Base-by-base conservation (phyloP, 2,329 filamentous ascomycete species). In the Aspergillus neotritici region DNA sequence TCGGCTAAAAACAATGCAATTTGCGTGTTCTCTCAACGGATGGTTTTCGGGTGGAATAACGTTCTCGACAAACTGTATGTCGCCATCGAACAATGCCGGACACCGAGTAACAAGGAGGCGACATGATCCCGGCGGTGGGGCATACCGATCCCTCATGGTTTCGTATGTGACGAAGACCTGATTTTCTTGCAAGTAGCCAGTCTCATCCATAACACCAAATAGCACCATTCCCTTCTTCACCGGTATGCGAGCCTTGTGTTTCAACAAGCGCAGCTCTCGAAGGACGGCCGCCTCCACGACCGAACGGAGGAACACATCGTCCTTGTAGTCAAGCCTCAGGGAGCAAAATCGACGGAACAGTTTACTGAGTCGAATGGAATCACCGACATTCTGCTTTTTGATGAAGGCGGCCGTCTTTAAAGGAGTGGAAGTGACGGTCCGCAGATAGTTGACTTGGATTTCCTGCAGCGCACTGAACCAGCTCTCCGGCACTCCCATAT, bases 161-260 rank as follows among this genome's bases (percentile, higher is more conserved):
- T 53, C 35, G 17, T 44, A 56, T 4, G 52, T 52, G 11, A 55
- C 44, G 12, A 48, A 55, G 6, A 56, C 76, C 49, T 94, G 72
- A 1, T 77, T 77, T 56, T 87, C 81, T 8, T 75, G 51, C 0
- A 94, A 70, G 30, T 75, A 77, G 0, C 78, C 79, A 0, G 85
- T 88, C 62, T 94, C 87, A 49, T 94, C 88, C 79, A 93, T 86
- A 39, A 94, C 74, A 0, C 88, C 88, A 53, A 88, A 89, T 0
- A 94, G 71, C 0, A 86, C 89, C n/a, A 83, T 76, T 0, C 86
- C 88, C 12, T 82, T 62, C 0, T 76, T 64, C 0, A 94, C 77
- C 0, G 79, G 82, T 29, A 94, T 93, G 1, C 86, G 79, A 0
- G 85, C 80, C 41, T 83, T 84, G 65, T 93, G 82, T 60, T 94